phyloP scores from a whole-genome alignment of 768 basidiomycete genomes.

The Chlorophyllum brunneum region DNA sequence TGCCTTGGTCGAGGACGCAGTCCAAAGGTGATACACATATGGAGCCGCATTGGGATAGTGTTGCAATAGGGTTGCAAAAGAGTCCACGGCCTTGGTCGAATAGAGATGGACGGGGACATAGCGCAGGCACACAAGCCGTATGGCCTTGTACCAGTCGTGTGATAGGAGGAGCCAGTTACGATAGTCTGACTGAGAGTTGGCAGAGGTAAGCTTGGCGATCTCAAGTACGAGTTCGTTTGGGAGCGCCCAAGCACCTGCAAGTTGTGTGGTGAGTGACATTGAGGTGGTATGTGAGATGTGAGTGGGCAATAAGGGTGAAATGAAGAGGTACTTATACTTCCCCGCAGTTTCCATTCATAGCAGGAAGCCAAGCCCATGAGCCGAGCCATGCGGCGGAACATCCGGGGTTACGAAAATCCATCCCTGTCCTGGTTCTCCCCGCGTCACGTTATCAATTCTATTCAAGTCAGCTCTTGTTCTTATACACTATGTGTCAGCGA shows the following conservation, averaged over 20 bases:
- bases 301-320: not conserved
- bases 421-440: not conserved
- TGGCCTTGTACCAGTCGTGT: not conserved
- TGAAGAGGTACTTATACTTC: not conserved
- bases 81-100: conserved; percentile 1
- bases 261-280: not conserved
- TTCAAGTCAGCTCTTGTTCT: not conserved
- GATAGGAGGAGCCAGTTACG: conserved; percentile 9
- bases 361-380: not conserved
- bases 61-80: not conserved
- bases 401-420: conserved; percentile 8
- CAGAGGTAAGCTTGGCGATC: conserved; percentile 5
- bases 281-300: not conserved
- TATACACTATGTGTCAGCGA: too few relatives aligned
- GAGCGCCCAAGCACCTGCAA: conserved; percentile 8
- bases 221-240: conserved; percentile 12
- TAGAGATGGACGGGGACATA: conserved; percentile 10
- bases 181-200: conserved; percentile 8
- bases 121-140: conserved; percentile 7
- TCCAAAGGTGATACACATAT: conserved; percentile 11
- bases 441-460: not conserved
- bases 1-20: not conserved
- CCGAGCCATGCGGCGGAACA: conserved; percentile 2
- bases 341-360: not conserved
- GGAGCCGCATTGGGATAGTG: not conserved